Evolutionary conservation across 495 filamentous ascomycete species (phyloP), one percentile per base, ranked within the genome.

Genomic region (Aspergillus kassunensis): DNA sequence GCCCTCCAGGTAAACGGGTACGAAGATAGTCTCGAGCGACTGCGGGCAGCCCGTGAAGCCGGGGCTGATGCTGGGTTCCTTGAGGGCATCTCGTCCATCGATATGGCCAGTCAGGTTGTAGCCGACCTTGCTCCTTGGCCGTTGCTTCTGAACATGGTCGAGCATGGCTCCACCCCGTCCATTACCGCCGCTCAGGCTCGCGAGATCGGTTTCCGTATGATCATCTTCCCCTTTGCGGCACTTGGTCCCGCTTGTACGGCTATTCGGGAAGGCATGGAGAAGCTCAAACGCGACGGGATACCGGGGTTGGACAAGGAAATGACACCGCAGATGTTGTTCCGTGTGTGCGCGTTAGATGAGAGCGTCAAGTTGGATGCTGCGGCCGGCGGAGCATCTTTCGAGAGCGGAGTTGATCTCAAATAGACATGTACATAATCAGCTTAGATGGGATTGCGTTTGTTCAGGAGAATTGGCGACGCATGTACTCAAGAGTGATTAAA

Each of bases 61-160:
- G 81, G 85, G 24, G 83, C 84, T 3, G 86, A 89, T 54, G 79
- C 82, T 2, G 82, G 74, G 2, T 81, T 89, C 61, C 69, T 90
- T 55, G 79, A 64, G 53, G 70, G 70, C 3, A 62, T 71, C 24
- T 60, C 68, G 0, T 73, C 70, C 9, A 63, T 60, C 2, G 68
- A 71, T 29, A 66, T 68, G 68, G 68, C 68, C 9, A 40, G 49
- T 3, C 63, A 62, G 49, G 64, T 34, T 0, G 74, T 81, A 2
- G 60, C 69, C 31, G 81, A 81, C 23, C 65, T 87, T 30, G 76
- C 72, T 12, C 73, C 74, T 25, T 80, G 76, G 72, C 85, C 84
- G n/a, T 62, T 86, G 35, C 49, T 86, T 25, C 62, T 87, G 48
- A 89, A 89, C 60, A 83, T 80, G 60, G 85, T 89, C 11, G 78